Evolutionary conservation across 106 monocot species (phyloP), one percentile per base, ranked within the genome.

Genomic region (Vanilla planifolia): DNA sequence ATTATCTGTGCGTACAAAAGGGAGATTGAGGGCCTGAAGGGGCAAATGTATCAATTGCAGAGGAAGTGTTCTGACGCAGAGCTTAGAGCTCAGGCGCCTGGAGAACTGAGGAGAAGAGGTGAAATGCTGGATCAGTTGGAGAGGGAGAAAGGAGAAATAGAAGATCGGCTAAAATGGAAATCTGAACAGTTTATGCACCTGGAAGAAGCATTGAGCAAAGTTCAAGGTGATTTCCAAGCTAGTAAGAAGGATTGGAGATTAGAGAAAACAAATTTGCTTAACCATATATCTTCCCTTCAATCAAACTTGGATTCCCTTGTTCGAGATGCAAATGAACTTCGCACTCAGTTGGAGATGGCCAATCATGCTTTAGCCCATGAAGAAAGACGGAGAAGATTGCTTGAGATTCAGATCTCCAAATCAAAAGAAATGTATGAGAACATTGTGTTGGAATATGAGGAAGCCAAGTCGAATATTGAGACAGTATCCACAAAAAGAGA

Each of bases 141-240:
- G 71, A 65, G 73, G 34, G 82, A 98, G 62, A 82, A 75, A 52
- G 67, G 27, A 32, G 71, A 71, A 32, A 26, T 80, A 0, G 72
- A 61, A 46, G 73, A 80, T 8, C 61, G 73, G 67, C 79, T 98
- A 5, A 98, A 98, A 42, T 98, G 98, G 98, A 98, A 77, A 74
- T 74, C 4, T 8, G 98, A 98, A 60, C 98, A 85, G 59, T 98
- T 98, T 55, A 58, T 56, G 60, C 92, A 98, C 66, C 85, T 98
- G 4, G 88, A 98, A 65, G 98, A 92, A 24, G 98, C 98, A 8
- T 67, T 84, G 51, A 26, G 55, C 20, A 98, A 71, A 60, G 34
- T 73, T 15, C 84, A 80, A 47, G 67, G 69, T 32, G 74, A 82
- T 36, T 82, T 92, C 51, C 66, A 39, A 10, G 60, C 16, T 10